phyloP scores from a whole-genome alignment of 768 basidiomycete genomes.

The Suillus sp. region DNA sequence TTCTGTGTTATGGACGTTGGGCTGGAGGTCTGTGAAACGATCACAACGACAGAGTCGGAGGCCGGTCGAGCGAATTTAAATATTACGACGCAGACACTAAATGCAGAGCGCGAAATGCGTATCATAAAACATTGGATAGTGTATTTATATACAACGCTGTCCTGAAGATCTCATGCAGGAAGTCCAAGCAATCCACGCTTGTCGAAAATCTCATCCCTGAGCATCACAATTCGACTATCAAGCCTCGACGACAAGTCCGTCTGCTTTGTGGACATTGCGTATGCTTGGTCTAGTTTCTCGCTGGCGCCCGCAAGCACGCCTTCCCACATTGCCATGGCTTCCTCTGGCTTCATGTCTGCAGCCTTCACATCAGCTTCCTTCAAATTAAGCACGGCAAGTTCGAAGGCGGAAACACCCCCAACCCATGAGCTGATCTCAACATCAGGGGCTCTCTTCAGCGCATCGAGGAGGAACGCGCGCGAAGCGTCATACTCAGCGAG shows the following conservation, averaged over 20 bases:
- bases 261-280: constrained; percentile 48
- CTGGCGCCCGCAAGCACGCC: constrained; percentile 48
- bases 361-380: constrained; percentile 52
- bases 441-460: constrained; percentile 41
- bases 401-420: constrained; percentile 64
- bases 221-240: constrained; percentile 69
- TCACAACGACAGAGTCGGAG: background rate
- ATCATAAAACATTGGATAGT: background rate
- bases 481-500: constrained; percentile 46
- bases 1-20: constrained; percentile 45
- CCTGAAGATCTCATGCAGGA: background rate
- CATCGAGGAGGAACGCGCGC: constrained; percentile 54
- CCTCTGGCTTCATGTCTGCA: constrained; percentile 34
- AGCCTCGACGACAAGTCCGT: constrained; percentile 67
- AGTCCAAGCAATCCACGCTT: constrained; percentile 54
- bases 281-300: constrained; percentile 53
- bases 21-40: constrained; percentile 31
- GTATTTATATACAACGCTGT: background rate
- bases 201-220: constrained; percentile 65
- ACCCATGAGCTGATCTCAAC: constrained; percentile 68
- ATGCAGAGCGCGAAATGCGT: background rate
- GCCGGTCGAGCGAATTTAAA: background rate
- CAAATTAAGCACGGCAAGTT: constrained; percentile 70
- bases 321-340: constrained; percentile 43
- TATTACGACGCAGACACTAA: background rate